Evolutionary conservation across 2,329 filamentous ascomycete genomes (phyloP).

Genomic region (Mollisiaceae sp.): DNA sequence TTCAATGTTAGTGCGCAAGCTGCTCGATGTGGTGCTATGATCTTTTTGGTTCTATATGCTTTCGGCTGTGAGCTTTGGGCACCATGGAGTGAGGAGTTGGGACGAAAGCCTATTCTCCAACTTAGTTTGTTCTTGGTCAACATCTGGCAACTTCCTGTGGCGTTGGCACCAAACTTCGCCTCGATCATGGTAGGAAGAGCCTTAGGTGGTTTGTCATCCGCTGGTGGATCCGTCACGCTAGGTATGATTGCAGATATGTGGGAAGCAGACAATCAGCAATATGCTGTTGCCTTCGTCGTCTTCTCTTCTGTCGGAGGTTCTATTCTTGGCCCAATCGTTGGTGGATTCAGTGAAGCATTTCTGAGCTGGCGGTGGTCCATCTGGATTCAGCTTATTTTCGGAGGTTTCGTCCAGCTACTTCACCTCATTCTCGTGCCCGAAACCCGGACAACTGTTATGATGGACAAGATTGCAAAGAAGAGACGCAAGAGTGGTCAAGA

Average conservation of each 20-base stretch:
- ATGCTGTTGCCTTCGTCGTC: constrained; percentile 76
- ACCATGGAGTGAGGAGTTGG: constrained; percentile 84
- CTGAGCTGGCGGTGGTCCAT: constrained; percentile 77
- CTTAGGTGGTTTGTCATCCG: constrained; percentile 72
- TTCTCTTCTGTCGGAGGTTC: constrained; percentile 82
- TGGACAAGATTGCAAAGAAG: constrained; percentile 80
- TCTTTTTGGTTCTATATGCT: constrained; percentile 80
- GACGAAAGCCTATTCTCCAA: constrained; percentile 78
- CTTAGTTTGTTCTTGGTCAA: constrained; percentile 76
- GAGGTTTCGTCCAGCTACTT: constrained; percentile 68
- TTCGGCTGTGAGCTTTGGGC: constrained; percentile 91
- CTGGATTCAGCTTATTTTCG: constrained; percentile 85
- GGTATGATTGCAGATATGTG: constrained; percentile 79
- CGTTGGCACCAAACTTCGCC: constrained; percentile 73
- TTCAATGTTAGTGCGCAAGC: constrained; percentile 72
- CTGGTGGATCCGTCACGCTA: constrained; percentile 74
- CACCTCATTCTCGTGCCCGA: constrained; percentile 77
- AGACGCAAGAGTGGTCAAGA: constrained; percentile 65
- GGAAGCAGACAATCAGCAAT: constrained; percentile 73
- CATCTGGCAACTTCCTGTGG: constrained; percentile 75
- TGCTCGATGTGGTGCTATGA: constrained; percentile 74
- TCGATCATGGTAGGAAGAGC: constrained; percentile 73
- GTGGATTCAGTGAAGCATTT: constrained; percentile 73
- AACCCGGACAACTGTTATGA: constrained; percentile 76
- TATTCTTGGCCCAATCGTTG: constrained; percentile 77